Evolutionary conservation across 2,329 filamentous ascomycete species (phyloP).

Genomic region (Botrytis squamosa): DNA sequence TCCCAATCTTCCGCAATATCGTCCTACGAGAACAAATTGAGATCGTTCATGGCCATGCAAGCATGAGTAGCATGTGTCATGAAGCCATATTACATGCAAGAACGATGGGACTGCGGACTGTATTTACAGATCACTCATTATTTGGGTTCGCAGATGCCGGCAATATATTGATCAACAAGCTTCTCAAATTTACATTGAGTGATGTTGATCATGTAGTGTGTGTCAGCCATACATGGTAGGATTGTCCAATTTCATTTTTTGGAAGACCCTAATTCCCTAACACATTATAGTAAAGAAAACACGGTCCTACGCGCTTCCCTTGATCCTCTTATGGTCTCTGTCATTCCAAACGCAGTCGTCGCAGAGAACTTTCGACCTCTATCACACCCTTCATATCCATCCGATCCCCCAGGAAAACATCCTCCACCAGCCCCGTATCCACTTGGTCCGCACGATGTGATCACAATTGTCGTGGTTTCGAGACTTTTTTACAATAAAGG

Average conservation of each 20-base stretch:
- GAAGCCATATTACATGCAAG: conserved; percentile 92
- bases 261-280: conserved; percentile 29
- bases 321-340: conserved; percentile 94
- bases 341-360: conserved; percentile 96
- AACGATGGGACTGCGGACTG: conserved; percentile 93
- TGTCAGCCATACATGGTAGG: conserved; percentile 92
- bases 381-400: conserved; percentile 48
- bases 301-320: conserved; percentile 91
- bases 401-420: conserved; percentile 39
- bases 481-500: conserved; percentile 99
- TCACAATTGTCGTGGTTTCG: conserved; percentile 96
- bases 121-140: conserved; percentile 95
- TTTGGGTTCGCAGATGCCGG: conserved; percentile 97
- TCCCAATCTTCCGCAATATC: conserved; percentile 96
- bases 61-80: conserved; percentile 87
- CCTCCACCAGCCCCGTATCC: conserved; percentile 56
- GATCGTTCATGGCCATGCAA: conserved; percentile 97
- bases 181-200: conserved; percentile 92
- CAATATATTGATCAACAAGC: conserved; percentile 94
- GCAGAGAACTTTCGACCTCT: conserved; percentile 90
- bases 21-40: conserved; percentile 91
- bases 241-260: conserved; percentile 30
- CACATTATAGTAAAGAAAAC: conserved; percentile 78
- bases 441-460: conserved; percentile 78
- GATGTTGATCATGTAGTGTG: conserved; percentile 98